A percentile compares a stretch with the other conserved stretches of the same genome.
phyloP scores from a whole-genome alignment of 2,329 filamentous ascomycete species.

The Blumeria graminis region DNA sequence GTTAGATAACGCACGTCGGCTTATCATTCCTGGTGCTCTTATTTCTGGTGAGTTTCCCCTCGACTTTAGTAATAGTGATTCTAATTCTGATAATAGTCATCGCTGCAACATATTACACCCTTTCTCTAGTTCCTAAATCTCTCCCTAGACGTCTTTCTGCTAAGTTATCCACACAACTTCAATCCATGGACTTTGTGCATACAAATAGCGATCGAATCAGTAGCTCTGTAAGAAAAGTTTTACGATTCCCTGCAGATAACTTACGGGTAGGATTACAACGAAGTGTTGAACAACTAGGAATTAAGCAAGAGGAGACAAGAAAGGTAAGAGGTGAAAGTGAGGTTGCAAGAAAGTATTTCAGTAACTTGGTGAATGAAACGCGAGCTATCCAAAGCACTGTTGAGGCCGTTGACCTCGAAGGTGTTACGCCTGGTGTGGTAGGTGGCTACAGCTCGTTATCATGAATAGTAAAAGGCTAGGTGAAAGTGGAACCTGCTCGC shows the following conservation, averaged over 20 bases:
- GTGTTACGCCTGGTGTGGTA: constrained; percentile 14
- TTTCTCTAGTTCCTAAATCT: constrained; percentile 71
- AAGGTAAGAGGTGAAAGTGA: constrained; percentile 68
- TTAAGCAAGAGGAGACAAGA: constrained; percentile 56
- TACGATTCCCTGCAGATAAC: constrained; percentile 69
- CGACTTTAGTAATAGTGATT: constrained; percentile 3
- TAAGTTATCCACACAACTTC: constrained; percentile 64
- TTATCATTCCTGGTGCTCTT: constrained; percentile 60
- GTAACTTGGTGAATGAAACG: constrained; percentile 51
- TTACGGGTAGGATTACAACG: constrained; percentile 63
- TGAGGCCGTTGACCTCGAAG: constrained; percentile 15
- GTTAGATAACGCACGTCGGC: constrained; percentile 52
- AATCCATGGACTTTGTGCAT: constrained; percentile 77
- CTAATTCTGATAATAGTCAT: constrained; percentile 29
- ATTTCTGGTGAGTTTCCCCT: constrained; percentile 41
- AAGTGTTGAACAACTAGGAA: constrained; percentile 60
- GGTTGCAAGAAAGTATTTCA: constrained; percentile 73
- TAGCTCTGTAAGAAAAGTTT: constrained; percentile 63
- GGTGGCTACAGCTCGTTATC: constrained; percentile 11
- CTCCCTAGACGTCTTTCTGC: constrained; percentile 63
- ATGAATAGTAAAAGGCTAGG: background rate
- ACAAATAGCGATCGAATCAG: constrained; percentile 67
- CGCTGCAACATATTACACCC: constrained; percentile 53
- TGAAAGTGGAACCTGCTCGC: no score
- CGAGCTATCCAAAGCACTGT: constrained; percentile 22